A percentile compares a stretch with the other conserved stretches of the same genome.
phyloP scores from a whole-genome alignment of 352 stramenopile genomes.

The Pythium myriotylum region DNA sequence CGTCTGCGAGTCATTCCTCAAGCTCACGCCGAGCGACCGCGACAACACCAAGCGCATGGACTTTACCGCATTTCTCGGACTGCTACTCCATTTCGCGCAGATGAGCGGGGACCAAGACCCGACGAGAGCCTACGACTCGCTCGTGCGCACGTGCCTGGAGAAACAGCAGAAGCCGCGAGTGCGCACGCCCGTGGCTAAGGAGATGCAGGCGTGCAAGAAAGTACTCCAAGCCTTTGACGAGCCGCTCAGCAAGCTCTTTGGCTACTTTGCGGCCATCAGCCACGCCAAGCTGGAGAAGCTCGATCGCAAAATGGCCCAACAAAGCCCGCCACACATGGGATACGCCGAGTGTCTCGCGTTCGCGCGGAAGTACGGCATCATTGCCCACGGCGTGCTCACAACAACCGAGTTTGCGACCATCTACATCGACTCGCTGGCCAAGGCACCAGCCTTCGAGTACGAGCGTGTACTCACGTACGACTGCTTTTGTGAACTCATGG shows the following conservation, averaged over 20 bases:
- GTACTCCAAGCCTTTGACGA: conserved; percentile 64
- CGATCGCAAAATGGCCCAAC: conserved; percentile 50
- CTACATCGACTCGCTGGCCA: conserved; percentile 78
- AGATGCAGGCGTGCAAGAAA: conserved; percentile 71
- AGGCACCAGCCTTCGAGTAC: conserved; percentile 50
- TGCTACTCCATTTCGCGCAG: conserved; percentile 69
- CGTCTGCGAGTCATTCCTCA: conserved; percentile 74
- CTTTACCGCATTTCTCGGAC: conserved; percentile 67
- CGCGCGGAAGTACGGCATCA: conserved; percentile 72
- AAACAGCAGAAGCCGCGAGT: conserved; percentile 64
- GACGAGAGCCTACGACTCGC: conserved; percentile 57
- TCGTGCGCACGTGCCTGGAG: conserved; percentile 67
- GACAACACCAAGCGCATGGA: conserved; percentile 70
- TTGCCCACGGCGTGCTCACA: conserved; percentile 72
- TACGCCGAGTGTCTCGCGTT: conserved; percentile 76
- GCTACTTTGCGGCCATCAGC: conserved; percentile 51
- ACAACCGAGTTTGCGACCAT: conserved; percentile 75
- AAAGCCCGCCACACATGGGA: conserved; percentile 56
- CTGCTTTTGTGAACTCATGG: conserved; percentile 67
- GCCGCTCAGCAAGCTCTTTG: conserved; percentile 66
- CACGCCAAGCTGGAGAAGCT: conserved; percentile 70
- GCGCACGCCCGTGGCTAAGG: conserved; percentile 44
- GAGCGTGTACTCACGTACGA: conserved; percentile 66
- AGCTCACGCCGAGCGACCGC: conserved; percentile 55
- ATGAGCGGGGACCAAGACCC: conserved; percentile 67